Conservation (phyloP, 257 asterid species). For the Solanum medicagineum region DNA sequence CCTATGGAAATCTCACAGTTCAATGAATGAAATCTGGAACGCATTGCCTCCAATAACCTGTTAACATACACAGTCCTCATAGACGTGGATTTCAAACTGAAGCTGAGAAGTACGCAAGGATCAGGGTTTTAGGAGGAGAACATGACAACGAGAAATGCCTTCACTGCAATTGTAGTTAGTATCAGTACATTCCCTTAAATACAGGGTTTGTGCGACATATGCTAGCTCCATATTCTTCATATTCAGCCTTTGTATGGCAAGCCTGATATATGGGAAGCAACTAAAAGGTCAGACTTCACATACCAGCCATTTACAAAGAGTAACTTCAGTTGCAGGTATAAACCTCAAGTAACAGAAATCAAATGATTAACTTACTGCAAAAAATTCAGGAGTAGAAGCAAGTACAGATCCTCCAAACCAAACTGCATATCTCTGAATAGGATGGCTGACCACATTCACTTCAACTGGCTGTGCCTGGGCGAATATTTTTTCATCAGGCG, state of each 20-base stretch:
- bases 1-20: neutral
- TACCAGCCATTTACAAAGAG: neutral
- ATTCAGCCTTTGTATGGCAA: constrained; percentile 98
- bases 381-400: constrained; percentile 91
- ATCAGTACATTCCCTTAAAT: constrained; percentile 94
- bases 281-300: neutral
- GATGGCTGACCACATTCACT: constrained; percentile 90
- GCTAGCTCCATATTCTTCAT: constrained; percentile 90
- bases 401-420: constrained; percentile 99
- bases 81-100: neutral
- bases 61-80: neutral
- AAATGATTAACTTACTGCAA: constrained; percentile 33
- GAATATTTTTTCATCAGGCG: neutral
- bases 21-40: neutral
- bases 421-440: constrained; percentile 91
- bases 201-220: constrained; percentile 93
- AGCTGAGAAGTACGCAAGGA: neutral
- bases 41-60: neutral
- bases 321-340: neutral
- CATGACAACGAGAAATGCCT: neutral
- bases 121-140: neutral
- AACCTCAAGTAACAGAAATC: neutral
- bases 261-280: constrained; percentile 30
- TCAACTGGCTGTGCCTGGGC: constrained; percentile 81
- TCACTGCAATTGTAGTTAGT: neutral